Evolutionary conservation across 2,329 filamentous ascomycete genomes (phyloP).

Genomic region (Alternaria sp.): DNA sequence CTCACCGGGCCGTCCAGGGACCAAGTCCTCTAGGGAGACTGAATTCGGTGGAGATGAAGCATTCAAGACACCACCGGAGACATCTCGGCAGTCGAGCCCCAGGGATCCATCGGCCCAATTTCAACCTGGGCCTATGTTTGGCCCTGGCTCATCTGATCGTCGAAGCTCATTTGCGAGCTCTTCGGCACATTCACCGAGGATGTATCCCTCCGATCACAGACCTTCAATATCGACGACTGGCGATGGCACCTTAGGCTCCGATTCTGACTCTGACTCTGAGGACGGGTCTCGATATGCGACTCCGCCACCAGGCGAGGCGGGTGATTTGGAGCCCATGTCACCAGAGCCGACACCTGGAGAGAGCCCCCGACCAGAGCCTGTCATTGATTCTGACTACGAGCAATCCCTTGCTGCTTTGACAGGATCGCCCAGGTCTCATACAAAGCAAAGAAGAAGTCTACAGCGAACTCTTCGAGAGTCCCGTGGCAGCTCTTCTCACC

Average conservation of each 20-base stretch:
- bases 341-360: conserved; percentile 32
- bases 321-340: conserved; percentile 28
- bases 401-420: conserved; percentile 31
- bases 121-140: conserved; percentile 43
- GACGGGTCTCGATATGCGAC: conserved; percentile 38
- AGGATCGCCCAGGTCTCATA: conserved; percentile 61
- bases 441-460: conserved; percentile 80
- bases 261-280: conserved; percentile 37
- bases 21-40: conserved; percentile 47
- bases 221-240: conserved; percentile 44
- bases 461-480: conserved; percentile 89
- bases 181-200: conserved; percentile 41
- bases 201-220: conserved; percentile 41
- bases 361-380: conserved; percentile 31
- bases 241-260: conserved; percentile 26
- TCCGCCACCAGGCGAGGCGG: conserved; percentile 38
- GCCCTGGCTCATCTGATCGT: conserved; percentile 38
- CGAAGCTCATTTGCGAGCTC: conserved; percentile 44
- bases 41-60: conserved; percentile 49
- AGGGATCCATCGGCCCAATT: conserved; percentile 38
- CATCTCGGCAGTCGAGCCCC: conserved; percentile 46
- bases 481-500: conserved; percentile 67
- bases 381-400: conserved; percentile 41
- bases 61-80: conserved; percentile 56
- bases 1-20: conserved; percentile 38